Conservation (phyloP, 495 filamentous ascomycete species). For the Cercophora newfieldiana region DNA sequence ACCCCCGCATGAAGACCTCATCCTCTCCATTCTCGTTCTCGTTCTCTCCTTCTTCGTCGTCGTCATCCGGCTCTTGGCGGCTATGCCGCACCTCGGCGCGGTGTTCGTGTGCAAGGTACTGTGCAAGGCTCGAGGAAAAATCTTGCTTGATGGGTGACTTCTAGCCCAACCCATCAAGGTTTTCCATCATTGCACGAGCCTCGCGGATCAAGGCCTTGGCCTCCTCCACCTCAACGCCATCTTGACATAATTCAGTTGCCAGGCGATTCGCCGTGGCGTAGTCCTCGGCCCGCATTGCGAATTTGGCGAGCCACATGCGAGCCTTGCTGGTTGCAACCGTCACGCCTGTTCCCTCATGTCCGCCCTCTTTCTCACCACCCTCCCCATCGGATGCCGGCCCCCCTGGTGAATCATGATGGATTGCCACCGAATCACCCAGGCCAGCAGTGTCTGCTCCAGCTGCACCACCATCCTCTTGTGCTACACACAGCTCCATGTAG, state of each 20-base stretch:
- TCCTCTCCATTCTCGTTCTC: neutral
- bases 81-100: neutral
- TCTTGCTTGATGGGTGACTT: constrained; percentile 19
- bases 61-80: neutral
- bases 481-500: constrained; percentile 93
- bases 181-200: constrained; percentile 75
- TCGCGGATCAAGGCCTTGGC: constrained; percentile 94
- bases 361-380: constrained; percentile 45
- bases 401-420: constrained; percentile 46
- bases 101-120: neutral
- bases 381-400: constrained; percentile 52
- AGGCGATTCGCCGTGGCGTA: constrained; percentile 74
- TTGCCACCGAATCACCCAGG: constrained; percentile 50
- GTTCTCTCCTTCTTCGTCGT: neutral
- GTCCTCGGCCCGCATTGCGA: constrained; percentile 72
- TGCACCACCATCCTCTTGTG: constrained; percentile 71
- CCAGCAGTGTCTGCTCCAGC: constrained; percentile 32
- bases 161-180: constrained; percentile 29
- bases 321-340: constrained; percentile 89
- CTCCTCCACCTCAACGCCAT: constrained; percentile 96
- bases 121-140: constrained; percentile 5
- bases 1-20: neutral
- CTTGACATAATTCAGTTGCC: constrained; percentile 88
- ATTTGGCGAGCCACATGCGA: constrained; percentile 88
- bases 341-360: constrained; percentile 67